A percentile compares a stretch with the other conserved stretches of the same genome.
Conservation (phyloP, 2,329 filamentous ascomycete genomes). For the Monosporascus sp. region DNA sequence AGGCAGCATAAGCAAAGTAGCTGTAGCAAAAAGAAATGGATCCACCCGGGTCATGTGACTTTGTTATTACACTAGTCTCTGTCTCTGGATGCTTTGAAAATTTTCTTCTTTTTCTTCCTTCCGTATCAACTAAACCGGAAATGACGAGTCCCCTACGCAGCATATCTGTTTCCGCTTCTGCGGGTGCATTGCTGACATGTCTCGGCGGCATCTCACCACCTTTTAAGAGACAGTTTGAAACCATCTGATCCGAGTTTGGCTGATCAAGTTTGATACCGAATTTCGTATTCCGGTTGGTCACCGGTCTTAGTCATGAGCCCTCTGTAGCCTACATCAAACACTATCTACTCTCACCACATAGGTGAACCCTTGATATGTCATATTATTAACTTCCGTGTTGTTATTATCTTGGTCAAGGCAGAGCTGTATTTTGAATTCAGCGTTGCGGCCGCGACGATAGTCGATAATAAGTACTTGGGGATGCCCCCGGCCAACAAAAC, state of each 20-base stretch:
- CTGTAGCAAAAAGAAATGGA: neutral
- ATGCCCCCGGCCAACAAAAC: too few species aligned
- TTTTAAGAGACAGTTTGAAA: constrained; percentile 58
- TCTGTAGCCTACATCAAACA: too few species aligned
- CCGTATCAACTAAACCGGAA: constrained; percentile 71
- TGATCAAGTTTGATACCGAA: constrained; percentile 8
- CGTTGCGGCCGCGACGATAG: too few species aligned
- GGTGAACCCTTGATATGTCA: too few species aligned
- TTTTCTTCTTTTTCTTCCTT: constrained; percentile 32
- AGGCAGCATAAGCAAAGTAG: too few species aligned
- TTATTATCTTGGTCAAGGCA: too few species aligned
- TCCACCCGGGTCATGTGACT: neutral
- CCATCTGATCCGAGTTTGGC: constrained; percentile 50
- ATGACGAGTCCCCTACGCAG: constrained; percentile 65
- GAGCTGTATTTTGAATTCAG: too few species aligned
- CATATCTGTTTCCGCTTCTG: constrained; percentile 49
- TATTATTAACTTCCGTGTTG: too few species aligned
- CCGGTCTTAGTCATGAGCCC: too few species aligned
- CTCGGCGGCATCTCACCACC: constrained; percentile 60
- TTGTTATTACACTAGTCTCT: neutral
- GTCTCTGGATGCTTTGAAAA: neutral
- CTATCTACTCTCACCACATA: too few species aligned
- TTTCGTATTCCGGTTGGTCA: too few species aligned
- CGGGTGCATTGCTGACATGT: constrained; percentile 63
- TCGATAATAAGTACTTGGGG: too few species aligned